Evolutionary conservation across 306 rosid genomes (phyloP).

Genomic region (Betula pendula): DNA sequence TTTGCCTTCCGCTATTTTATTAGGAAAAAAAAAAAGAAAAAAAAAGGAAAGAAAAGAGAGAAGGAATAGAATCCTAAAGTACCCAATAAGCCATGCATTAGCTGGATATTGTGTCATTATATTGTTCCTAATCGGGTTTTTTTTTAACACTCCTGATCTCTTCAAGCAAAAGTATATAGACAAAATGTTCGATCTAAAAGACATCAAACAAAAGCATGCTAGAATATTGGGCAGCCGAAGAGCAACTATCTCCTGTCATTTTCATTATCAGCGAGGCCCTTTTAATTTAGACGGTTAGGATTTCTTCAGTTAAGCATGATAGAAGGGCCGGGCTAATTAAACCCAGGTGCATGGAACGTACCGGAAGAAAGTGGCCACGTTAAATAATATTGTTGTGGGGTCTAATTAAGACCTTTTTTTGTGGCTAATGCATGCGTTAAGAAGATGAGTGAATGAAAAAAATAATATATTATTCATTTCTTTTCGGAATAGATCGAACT

Average conservation of each 20-base stretch:
- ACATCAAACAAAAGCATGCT: neutral
- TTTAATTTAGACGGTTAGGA: neutral
- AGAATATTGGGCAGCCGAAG: neutral
- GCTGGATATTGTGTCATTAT: neutral
- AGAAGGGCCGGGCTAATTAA: too few species aligned
- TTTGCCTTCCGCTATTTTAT: too few species aligned
- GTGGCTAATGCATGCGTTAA: too few species aligned
- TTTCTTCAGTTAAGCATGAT: neutral
- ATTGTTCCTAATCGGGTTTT: neutral
- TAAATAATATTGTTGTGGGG: neutral
- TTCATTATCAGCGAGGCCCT: neutral
- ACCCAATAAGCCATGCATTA: neutral
- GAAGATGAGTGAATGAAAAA: too few species aligned
- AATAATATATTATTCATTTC: too few species aligned
- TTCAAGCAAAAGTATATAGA: too few species aligned
- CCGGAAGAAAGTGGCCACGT: neutral
- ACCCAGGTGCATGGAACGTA: neutral
- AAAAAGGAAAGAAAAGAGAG: too few species aligned
- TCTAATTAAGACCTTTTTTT: too few species aligned
- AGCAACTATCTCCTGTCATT: neutral
- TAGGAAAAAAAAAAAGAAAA: too few species aligned
- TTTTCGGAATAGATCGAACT: too few species aligned
- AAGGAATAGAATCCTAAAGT: neutral
- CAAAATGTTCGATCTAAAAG: too few species aligned
- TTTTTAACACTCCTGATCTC: too few species aligned